A percentile compares a stretch with the other conserved stretches of the same genome.
Conservation (phyloP, 1,284 basidiomycete species). For the Peniophora sp. region DNA sequence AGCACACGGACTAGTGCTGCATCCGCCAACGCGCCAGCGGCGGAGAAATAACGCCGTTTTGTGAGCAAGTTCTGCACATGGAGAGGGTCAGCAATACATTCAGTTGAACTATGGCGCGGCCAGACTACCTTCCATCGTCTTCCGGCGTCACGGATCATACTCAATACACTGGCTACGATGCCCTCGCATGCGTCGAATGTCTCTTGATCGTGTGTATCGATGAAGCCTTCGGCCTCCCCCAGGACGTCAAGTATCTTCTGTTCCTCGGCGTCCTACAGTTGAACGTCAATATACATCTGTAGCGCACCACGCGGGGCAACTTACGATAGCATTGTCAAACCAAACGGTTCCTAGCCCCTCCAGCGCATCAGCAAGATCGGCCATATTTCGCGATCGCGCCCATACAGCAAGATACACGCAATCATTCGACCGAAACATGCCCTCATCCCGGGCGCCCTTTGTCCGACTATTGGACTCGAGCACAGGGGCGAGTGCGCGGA, state of each 20-base stretch:
- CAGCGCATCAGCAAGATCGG: constrained; percentile 23
- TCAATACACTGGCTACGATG: constrained; percentile 59
- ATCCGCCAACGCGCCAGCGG: constrained; percentile 73
- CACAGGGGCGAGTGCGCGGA: constrained; percentile 71
- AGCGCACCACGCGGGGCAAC: constrained; percentile 17
- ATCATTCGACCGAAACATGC: constrained; percentile 85
- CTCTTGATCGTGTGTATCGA: constrained; percentile 66
- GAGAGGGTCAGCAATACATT: not conserved
- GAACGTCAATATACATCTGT: constrained; percentile 1
- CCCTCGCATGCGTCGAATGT: constrained; percentile 73
- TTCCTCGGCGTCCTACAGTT: constrained; percentile 34
- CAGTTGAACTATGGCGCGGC: constrained; percentile 13
- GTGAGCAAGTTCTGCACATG: constrained; percentile 42
- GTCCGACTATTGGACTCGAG: no score
- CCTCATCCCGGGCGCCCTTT: constrained; percentile 25
- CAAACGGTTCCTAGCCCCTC: constrained; percentile 53
- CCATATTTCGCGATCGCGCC: constrained; percentile 26
- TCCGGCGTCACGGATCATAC: constrained; percentile 58
- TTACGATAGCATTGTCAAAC: constrained; percentile 62
- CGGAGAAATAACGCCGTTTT: constrained; percentile 58
- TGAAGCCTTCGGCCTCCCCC: constrained; percentile 63
- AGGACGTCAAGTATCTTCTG: constrained; percentile 39
- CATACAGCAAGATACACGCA: constrained; percentile 62
- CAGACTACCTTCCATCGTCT: constrained; percentile 77
- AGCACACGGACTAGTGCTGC: constrained; percentile 64